Percentiles rank a stretch among this genome's conserved stretches.
Evolutionary conservation across 2,329 filamentous ascomycete species (phyloP).

Genomic region (Fusarium haematococcum): DNA sequence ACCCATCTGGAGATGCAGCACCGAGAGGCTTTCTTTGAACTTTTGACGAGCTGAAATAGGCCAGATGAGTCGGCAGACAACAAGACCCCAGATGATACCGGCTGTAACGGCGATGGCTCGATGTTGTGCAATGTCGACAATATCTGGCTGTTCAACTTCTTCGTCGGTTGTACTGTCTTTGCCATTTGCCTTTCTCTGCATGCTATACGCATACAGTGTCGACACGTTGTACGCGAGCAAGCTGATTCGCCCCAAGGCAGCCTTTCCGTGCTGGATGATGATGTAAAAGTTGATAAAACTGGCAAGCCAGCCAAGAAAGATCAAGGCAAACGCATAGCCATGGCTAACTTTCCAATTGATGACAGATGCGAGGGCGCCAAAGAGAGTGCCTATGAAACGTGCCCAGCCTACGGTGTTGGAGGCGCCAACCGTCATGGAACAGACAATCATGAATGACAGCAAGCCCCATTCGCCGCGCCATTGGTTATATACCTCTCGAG

Average conservation of each 20-base stretch:
- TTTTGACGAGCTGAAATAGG: conserved; percentile 90
- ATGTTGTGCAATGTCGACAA: conserved; percentile 88
- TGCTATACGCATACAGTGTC: conserved; percentile 90
- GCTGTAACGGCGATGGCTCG: conserved; percentile 88
- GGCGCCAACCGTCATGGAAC: conserved; percentile 97
- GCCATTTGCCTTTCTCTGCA: conserved; percentile 79
- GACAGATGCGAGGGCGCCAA: conserved; percentile 82
- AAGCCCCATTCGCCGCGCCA: conserved; percentile 98
- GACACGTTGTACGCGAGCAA: conserved; percentile 97
- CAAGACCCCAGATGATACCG: conserved; percentile 91
- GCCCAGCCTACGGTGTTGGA: conserved; percentile 92
- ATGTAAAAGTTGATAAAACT: conserved; percentile 89
- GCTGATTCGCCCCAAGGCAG: conserved; percentile 91
- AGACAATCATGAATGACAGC: conserved; percentile 98
- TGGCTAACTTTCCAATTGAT: conserved; percentile 81
- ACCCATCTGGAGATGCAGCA: conserved; percentile 93
- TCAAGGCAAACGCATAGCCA: conserved; percentile 79
- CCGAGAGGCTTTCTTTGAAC: conserved; percentile 86
- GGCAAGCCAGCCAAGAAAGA: conserved; percentile 84
- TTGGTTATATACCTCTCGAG: conserved; percentile 81
- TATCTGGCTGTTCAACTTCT: conserved; percentile 83
- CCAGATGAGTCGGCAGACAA: conserved; percentile 91
- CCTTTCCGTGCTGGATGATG: conserved; percentile 85
- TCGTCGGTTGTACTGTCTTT: conserved; percentile 82
- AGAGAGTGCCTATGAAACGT: conserved; percentile 85